Base-by-base conservation (phyloP, 1,284 basidiomycete genomes). In the Peniophora sp. region DNA sequence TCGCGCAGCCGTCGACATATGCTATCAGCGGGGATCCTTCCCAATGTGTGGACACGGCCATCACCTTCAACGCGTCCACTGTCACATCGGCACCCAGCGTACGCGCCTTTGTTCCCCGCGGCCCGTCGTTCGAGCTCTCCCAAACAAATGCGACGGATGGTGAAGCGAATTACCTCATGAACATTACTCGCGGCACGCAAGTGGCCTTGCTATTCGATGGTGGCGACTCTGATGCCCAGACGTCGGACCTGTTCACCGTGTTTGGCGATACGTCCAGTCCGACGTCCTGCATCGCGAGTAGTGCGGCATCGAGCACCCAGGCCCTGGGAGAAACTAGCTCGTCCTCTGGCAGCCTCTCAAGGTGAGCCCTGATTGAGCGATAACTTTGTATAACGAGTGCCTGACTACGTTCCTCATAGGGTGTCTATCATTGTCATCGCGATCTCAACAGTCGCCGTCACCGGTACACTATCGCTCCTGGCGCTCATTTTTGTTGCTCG, bases 21-120 rank as follows among this genome's bases (percentile, higher is more conserved):
- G 52, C 57, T 52, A 15, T 65, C 61, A 24, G 47, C 8, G 56
- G 54, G 3, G 55, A 57, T 3, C 57, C 76, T n/a, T 61, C 65
- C 2, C 79, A 83, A 59, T 83, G 81, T 63, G 64, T 72, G 55
- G 59, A 69, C 3, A 76, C 83, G 59, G 63, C 65, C 15, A 62
- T 85, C 32, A 57, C 57, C 3, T 81, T 72, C 60, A 65, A 76
- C 51, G 58, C 67, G 0, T 57, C 62, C 3, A 51, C 60, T n/a
- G 59, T 69, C 24, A 51, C 62, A 12, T 57, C 59, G 5, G 60
- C 73, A 8, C 77, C 75, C 3, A 58, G 62, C 6, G 62, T 80
- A 23, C 72, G 75, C 18, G 65, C 68, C 1, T 79, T 76, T 57
- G 62, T 64, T 35, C 78, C 79, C 1, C 63, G 58, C 45, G 71